Evolutionary conservation across 2,329 filamentous ascomycete genomes (phyloP).

Genomic region (Penicillium sclerotiorum): DNA sequence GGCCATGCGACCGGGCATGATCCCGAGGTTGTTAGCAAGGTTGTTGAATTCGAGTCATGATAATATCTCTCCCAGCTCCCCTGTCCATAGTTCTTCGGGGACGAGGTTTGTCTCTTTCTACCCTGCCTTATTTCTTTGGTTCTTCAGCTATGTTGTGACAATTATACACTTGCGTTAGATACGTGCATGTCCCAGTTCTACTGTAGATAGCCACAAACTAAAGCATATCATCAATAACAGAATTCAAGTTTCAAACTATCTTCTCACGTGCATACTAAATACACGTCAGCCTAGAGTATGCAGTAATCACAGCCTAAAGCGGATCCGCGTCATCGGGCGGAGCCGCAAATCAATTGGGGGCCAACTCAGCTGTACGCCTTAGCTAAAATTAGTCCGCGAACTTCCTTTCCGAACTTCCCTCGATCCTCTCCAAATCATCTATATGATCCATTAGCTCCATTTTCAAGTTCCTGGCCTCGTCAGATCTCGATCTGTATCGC

Average conservation of each 20-base stretch:
- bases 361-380: no score
- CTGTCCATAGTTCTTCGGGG: background rate
- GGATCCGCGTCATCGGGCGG: no score
- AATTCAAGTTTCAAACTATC: no score
- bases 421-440: no score
- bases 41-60: conserved; percentile 43
- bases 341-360: no score
- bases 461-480: background rate
- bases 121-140: background rate
- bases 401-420: no score
- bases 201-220: conserved; percentile 1
- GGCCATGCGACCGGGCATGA: conserved; percentile 20
- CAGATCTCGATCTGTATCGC: background rate
- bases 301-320: no score
- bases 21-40: conserved; percentile 38
- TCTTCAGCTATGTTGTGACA: conserved; percentile 1
- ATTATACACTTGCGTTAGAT: conserved; percentile 1
- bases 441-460: no score
- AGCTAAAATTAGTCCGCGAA: no score
- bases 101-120: background rate
- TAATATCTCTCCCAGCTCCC: conserved; percentile 7
- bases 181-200: background rate
- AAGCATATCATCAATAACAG: background rate
- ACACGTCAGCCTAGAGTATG: no score
- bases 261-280: no score